Base-by-base conservation (phyloP, 2,329 filamentous ascomycete species). In the Colletotrichum cuscutae region DNA sequence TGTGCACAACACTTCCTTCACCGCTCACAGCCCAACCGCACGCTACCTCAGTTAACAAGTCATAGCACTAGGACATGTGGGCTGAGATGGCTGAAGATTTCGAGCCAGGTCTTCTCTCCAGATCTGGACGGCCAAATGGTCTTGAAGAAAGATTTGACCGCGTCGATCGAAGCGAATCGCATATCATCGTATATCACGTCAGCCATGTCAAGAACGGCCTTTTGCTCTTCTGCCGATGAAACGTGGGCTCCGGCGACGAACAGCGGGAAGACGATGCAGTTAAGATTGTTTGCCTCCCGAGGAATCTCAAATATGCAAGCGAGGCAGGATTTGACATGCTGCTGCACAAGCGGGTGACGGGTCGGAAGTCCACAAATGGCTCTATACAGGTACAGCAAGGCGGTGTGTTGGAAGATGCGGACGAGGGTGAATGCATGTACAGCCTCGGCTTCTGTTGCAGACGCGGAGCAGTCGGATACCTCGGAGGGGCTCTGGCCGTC, bases 221-320 rank as follows among this genome's bases (percentile, higher is more conserved):
- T 60, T 35, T 81, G 78, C n/a, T 83, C 80, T 19, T 79, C 76
- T 0, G 74, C 69, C 0, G 76, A 76, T 54, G 79, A 73, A 0
- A 81, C 80, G 58, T 84, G 83, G 0, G 82, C 80, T 0, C 82
- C 82, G 1, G 82, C 80, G 9, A 84, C 78, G 5, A 80, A 82
- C 0, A 84, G 75, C 0, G 83, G 83, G 5, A 84, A 80, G 0
- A 84, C 78, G 12, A 82, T 79, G 30, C 83, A 84, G 69, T 84
- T 81, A 19, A 83, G 78, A 5, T 82, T 79, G 32, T 84, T 83
- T 0, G 81, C 79, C 0, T 81, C 79, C 2, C 80, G 77, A 26
- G 77, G 76, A 5, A 81, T 80, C 12, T 83, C 82, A 5, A 81
- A 79, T 19, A 83, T 81, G 12, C 82, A 79, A 9, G 81, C 79